Evolutionary conservation across 257 asterid genomes (phyloP).

Genomic region (Solanum sejunctum): DNA sequence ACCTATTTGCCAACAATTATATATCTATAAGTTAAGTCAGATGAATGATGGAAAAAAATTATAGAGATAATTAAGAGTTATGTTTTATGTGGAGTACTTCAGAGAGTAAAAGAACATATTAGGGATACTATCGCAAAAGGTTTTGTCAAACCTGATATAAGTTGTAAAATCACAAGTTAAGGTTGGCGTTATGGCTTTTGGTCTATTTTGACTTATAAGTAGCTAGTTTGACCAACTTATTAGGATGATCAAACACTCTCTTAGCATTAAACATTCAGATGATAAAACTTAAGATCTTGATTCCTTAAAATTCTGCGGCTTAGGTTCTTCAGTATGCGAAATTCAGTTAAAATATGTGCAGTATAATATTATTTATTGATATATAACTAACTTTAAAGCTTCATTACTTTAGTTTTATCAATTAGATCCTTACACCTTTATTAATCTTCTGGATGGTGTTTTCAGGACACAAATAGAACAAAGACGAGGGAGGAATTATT

Average conservation of each 20-base stretch:
- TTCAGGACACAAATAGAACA: slow-evolving; percentile 42
- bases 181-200: neutral
- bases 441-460: slow-evolving; percentile 1
- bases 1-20: neutral
- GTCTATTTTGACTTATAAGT: neutral
- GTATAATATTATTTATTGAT: neutral
- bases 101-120: neutral
- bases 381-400: neutral
- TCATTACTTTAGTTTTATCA: neutral
- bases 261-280: neutral
- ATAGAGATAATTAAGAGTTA: neutral
- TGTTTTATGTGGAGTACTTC: neutral
- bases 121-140: neutral
- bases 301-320: neutral
- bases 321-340: neutral
- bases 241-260: neutral
- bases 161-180: neutral
- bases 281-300: neutral
- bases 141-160: neutral
- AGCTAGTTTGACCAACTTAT: neutral
- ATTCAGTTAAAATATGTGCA: neutral
- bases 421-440: neutral
- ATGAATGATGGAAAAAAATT: neutral
- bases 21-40: neutral
- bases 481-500: slow-evolving; percentile 84